A percentile compares a stretch with the other conserved stretches of the same genome.
These are phyloP conservation scores for Yarrowia deformans DNA, from an alignment of 805 yeast genomes.

Conservation along the genomic window DNA sequence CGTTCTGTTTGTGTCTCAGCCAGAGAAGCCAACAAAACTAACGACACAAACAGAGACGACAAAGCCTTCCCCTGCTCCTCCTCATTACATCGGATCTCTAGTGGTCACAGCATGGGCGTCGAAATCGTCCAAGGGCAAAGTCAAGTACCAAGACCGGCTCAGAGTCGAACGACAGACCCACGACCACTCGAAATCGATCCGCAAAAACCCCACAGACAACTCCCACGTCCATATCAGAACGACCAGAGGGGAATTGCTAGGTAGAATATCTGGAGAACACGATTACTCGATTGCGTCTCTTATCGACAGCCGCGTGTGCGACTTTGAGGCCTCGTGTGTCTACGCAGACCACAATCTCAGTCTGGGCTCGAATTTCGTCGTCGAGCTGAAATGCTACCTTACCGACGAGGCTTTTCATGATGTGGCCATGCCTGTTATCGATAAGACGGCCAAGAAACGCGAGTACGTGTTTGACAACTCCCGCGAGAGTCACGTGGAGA, in stretches of 20 bases:
- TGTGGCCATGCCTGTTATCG: constrained; percentile 40
- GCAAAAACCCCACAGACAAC: constrained; percentile 26
- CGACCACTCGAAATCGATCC: constrained; percentile 23
- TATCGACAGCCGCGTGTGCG: constrained; percentile 61
- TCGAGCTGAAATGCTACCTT: constrained; percentile 73
- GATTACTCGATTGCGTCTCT: constrained; percentile 61
- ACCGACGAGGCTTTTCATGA: constrained; percentile 50
- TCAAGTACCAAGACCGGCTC: constrained; percentile 14
- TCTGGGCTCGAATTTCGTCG: constrained; percentile 76
- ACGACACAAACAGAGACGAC: neutral
- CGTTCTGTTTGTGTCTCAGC: neutral
- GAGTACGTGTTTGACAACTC: constrained; percentile 47
- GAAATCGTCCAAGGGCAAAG: constrained; percentile 15
- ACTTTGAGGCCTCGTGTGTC: constrained; percentile 64
- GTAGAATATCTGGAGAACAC: constrained; percentile 19
- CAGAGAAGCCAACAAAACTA: too few relatives aligned
- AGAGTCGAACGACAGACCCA: constrained; percentile 4
- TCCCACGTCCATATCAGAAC: constrained; percentile 32
- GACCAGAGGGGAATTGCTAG: neutral
- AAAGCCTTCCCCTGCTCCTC: too few relatives aligned
- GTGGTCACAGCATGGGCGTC: constrained; percentile 42
- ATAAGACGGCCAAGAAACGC: neutral
- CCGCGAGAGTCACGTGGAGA: constrained; percentile 63
- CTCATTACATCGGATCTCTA: constrained; percentile 9
- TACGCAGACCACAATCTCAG: constrained; percentile 65